Conservation (phyloP, 495 filamentous ascomycete genomes). For the Hypoxylon crocopeplum region DNA sequence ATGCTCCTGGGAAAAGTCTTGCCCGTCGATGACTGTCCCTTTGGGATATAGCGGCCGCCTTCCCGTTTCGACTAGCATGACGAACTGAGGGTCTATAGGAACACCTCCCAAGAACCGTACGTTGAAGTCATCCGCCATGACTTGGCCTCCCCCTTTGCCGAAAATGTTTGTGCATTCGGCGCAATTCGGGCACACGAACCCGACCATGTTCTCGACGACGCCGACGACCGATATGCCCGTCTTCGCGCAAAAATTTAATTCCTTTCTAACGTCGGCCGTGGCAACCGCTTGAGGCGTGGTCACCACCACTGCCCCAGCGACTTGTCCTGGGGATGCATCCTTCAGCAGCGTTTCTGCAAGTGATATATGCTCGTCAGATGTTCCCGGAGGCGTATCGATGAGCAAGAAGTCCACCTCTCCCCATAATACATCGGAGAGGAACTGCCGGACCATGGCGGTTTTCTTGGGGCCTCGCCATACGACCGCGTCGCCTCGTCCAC, state of each 20-base stretch:
- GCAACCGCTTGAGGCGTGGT: constrained; percentile 96
- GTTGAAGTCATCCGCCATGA: constrained; percentile 86
- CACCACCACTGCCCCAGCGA: constrained; percentile 86
- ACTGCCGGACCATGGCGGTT: constrained; percentile 98
- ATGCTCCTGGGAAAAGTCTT: constrained; percentile 48
- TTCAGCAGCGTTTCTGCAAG: constrained; percentile 83
- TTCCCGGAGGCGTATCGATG: constrained; percentile 95
- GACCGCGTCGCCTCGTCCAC: constrained; percentile 82
- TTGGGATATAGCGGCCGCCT: constrained; percentile 56
- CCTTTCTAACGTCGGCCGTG: constrained; percentile 92
- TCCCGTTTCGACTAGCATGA: constrained; percentile 61
- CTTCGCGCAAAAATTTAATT: constrained; percentile 94
- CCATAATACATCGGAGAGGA: constrained; percentile 93
- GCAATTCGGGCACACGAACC: constrained; percentile 95
- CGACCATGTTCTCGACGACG: constrained; percentile 97
- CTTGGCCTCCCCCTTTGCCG: constrained; percentile 83
- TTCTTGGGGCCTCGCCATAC: constrained; percentile 99
- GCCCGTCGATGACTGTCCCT: constrained; percentile 55
- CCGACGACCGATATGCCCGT: constrained; percentile 82
- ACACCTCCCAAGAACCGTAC: constrained; percentile 86
- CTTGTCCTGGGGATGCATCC: constrained; percentile 64
- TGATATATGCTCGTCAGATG: constrained; percentile 96
- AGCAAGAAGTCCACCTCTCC: constrained; percentile 85
- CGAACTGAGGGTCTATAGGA: constrained; percentile 81
- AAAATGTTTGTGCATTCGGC: constrained; percentile 93